Evolutionary conservation across 2,329 filamentous ascomycete genomes (phyloP), one percentile per base, ranked within the genome.

Genomic region (Pyrenophora seminiperda): DNA sequence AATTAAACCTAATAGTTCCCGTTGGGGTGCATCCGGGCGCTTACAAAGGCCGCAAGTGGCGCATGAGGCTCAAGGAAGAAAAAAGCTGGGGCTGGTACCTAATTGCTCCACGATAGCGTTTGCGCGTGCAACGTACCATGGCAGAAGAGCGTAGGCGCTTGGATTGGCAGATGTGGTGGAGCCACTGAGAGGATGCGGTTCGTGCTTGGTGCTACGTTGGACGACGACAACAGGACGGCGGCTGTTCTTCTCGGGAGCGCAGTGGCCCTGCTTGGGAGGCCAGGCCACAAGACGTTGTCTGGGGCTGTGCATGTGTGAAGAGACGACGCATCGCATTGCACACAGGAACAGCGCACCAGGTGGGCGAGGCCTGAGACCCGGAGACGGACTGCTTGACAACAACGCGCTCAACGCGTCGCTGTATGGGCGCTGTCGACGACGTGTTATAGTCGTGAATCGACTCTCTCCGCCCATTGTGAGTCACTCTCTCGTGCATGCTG

Each of bases 361-460:
- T 63, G 68, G 68, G 68, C 59, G 59, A 58, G 41, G 61, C 44
- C 56, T 37, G 44, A 61, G 59, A 70, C 68, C 68, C 68, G 57
- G 61, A 70, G 56, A 41, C 29, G 34, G 20, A 41, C 47, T 37
- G 27, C 37, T 41, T 41, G 46, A 43, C 45, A 56, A 59, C 57
- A 62, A 71, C 68, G 68, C 68, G 69, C 58, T 63, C 33, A 47
- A 67, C 68, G 66, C 67, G 68, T 56, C 49, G 51, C 57, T 47
- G 52, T 50, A 44, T 62, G 57, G 60, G 63, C 48, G 64, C 48
- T 56, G 48, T 62, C 34, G 52, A 39, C 56, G 58, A 59, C 70
- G 69, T 72, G 70, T 72, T 72, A 70, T 72, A 68, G 69, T 70
- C 69, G 70, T 61, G 70, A 66, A 59, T 33, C 18, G 15, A 14